Evolutionary conservation across 2,329 filamentous ascomycete species (phyloP), one percentile per base, ranked within the genome.

Genomic region (Plectosphaerella plurivora): DNA sequence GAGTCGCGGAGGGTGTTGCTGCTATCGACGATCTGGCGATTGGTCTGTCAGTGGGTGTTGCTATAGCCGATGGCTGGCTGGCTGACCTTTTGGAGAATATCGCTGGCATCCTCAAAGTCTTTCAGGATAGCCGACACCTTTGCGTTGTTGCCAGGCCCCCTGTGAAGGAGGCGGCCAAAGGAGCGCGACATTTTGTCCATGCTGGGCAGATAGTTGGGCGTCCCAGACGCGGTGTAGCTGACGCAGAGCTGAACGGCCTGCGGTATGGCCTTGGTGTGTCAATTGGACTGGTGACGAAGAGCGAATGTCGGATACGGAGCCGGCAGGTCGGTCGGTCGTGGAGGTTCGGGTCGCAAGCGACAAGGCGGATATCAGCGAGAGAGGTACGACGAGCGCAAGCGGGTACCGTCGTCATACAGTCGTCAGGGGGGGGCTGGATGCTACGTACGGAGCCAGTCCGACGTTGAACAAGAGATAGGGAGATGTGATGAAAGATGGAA

Each of bases 91-190:
- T 81, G 78, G 57, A 94, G 77, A 65, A 92, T 80, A 59, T 81
- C 82, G 67, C 94, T 88, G 24, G 86, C 87, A 68, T 92, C 86
- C 60, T 91, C 87, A 65, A 91, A 94, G 63, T 94, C 89, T 60
- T 83, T 86, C 52, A 95, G 73, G 51, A 94, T 75, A 45, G 86
- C 79, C 11, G 86, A 84, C 45, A 93, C 84, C 64, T 90, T 87
- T 58, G 86, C 86, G 65, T 90, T 87, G 68, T 94, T 87, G 52
- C 86, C 88, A 22, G 85, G 83, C 56, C 84, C 71, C 61, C 75
- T 81, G 63, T 82, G 83, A 70, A 84, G 78, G 64, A 92, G 81
- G 68, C 82, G 86, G 55, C 87, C 88, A 60, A 92, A 86, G 63
- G 86, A 83, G 57, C 89, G 78, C 65, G 91, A 85, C 71, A 94